These are phyloP conservation scores for Leccinum longicurvipes DNA, from an alignment of 768 basidiomycete species.

Conservation along the genomic window DNA sequence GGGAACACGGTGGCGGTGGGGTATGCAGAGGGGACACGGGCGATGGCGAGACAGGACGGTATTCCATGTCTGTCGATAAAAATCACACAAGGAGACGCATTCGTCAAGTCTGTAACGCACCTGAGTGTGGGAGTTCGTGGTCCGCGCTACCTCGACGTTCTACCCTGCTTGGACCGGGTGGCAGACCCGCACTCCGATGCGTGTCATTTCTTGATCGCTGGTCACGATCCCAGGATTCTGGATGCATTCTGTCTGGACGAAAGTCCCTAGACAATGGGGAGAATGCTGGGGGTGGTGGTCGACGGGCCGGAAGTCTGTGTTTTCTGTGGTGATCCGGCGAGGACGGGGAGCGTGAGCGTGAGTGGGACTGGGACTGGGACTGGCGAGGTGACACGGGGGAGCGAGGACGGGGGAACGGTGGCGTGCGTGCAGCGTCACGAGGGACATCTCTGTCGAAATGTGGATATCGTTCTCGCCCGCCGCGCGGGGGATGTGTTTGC, in stretches of 20 bases:
- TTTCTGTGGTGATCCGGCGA: constrained; percentile 32
- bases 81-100: neutral
- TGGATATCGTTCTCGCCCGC: constrained; percentile 23
- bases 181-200: constrained; percentile 12
- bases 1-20: constrained; percentile 22
- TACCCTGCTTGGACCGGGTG: constrained; percentile 4
- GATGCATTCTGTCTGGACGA: constrained; percentile 32
- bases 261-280: constrained; percentile 39
- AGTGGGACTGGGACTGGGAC: constrained; percentile 36
- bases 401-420: constrained; percentile 20
- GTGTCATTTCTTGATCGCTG: constrained; percentile 33
- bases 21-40: constrained; percentile 23
- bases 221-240: constrained; percentile 35
- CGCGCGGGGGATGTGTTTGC: constrained; percentile 14
- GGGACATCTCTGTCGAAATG: constrained; percentile 20
- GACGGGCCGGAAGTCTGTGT: constrained; percentile 35
- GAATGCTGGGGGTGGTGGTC: constrained; percentile 35
- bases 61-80: constrained; percentile 12
- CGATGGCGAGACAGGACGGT: constrained; percentile 22
- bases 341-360: constrained; percentile 40
- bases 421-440: constrained; percentile 21
- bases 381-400: constrained; percentile 21
- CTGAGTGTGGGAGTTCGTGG: constrained; percentile 8
- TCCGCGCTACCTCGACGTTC: constrained; percentile 3
- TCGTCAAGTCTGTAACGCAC: constrained; percentile 2